phyloP scores from a whole-genome alignment of 2,329 filamentous ascomycete species.

The Ramichloridium luteum region DNA sequence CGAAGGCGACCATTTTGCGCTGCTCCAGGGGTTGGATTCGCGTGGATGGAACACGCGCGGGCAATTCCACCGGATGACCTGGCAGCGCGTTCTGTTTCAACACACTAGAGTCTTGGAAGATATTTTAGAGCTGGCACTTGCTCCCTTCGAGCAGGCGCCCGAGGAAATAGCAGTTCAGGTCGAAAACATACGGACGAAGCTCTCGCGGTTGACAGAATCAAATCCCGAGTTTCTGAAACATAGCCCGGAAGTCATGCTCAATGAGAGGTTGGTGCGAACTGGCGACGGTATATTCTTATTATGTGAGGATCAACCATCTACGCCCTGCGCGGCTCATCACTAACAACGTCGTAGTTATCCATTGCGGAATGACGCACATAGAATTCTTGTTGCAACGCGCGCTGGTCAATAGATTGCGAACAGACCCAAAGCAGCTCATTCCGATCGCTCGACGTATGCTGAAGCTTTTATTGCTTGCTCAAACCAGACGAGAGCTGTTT shows the following conservation, averaged over 20 bases:
- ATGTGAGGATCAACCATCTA: no score
- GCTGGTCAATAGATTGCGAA: constrained; percentile 33
- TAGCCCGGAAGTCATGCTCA: no score
- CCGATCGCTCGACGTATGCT: constrained; percentile 28
- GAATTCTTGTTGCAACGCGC: constrained; percentile 48
- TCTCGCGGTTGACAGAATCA: constrained; percentile 30
- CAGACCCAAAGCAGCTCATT: constrained; percentile 25
- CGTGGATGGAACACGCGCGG: constrained; percentile 43
- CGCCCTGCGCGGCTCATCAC: constrained; percentile 28
- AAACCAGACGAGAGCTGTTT: constrained; percentile 29
- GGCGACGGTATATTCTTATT: no score
- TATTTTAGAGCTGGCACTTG: constrained; percentile 45
- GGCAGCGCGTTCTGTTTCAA: constrained; percentile 35
- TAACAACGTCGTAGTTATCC: no score
- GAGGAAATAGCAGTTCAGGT: constrained; percentile 28
- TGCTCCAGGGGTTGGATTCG: constrained; percentile 31
- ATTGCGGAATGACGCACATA: constrained; percentile 39
- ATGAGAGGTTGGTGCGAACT: no score
- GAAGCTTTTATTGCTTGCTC: constrained; percentile 25
- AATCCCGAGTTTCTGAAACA: constrained; percentile 17
- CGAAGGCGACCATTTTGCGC: constrained; percentile 31
- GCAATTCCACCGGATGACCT: constrained; percentile 33
- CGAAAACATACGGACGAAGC: constrained; percentile 28
- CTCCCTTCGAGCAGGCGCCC: constrained; percentile 25
- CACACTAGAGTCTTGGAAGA: constrained; percentile 45